Conservation (phyloP, 345 rosid genomes). For the Citrus unshiu region DNA sequence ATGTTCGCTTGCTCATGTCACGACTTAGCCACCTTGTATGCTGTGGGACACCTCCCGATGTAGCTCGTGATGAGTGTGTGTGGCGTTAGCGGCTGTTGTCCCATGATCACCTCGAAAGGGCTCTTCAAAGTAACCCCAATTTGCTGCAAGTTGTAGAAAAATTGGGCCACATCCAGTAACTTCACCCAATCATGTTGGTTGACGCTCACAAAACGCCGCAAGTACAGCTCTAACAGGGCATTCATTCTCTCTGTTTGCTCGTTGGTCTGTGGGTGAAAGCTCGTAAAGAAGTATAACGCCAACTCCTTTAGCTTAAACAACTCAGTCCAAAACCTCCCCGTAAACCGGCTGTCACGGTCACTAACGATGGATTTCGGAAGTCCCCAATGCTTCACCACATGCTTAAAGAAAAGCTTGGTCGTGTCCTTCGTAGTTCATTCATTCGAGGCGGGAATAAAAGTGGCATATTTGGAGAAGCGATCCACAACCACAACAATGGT, state of each 20-base stretch:
- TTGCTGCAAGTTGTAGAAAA: conserved; percentile 1
- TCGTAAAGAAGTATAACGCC: neutral
- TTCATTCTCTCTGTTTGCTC: neutral
- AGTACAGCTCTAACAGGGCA: neutral
- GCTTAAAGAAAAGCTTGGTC: neutral
- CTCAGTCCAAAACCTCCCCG: neutral
- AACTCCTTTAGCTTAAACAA: neutral
- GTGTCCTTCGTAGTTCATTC: neutral
- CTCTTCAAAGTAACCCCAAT: fast-evolving
- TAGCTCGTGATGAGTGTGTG: neutral
- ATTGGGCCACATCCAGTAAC: neutral
- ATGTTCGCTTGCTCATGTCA: neutral
- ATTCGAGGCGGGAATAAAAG: neutral
- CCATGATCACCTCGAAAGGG: neutral
- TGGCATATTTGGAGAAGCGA: neutral
- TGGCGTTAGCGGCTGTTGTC: neutral
- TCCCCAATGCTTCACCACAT: conserved; percentile 3
- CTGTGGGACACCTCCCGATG: fast-evolving
- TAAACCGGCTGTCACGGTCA: neutral
- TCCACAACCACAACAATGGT: neutral
- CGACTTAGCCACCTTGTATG: neutral
- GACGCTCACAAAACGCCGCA: neutral
- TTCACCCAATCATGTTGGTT: neutral
- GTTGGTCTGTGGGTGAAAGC: neutral
- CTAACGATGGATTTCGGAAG: neutral